A percentile compares a stretch with the other conserved stretches of the same genome.
Conservation (phyloP, 176 grass and related monocot species). For the Metroxylon sagu region DNA sequence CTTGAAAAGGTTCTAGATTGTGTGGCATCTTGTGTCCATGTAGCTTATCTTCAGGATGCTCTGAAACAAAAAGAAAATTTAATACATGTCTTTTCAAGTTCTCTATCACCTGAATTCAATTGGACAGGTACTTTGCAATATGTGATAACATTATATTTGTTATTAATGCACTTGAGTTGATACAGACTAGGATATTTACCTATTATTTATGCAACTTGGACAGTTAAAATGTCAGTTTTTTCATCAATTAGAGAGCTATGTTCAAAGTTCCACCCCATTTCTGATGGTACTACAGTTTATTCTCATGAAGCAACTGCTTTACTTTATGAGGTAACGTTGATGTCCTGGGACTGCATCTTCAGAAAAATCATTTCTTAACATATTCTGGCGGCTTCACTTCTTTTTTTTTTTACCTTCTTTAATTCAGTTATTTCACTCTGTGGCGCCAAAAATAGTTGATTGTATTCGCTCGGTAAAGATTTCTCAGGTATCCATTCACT, state of each 20-base stretch:
- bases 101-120: slow-evolving; percentile 61
- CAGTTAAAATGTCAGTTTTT: slow-evolving; percentile 88
- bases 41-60: slow-evolving; percentile 58
- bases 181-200: background rate
- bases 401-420: slow-evolving; percentile 19
- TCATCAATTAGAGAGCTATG: slow-evolving; percentile 79
- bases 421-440: slow-evolving; percentile 67
- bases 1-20: slow-evolving; percentile 83
- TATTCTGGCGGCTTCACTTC: background rate
- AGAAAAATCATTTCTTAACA: too few species aligned
- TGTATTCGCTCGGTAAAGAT: slow-evolving; percentile 68
- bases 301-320: slow-evolving; percentile 40
- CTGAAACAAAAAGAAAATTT: slow-evolving; percentile 52
- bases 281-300: slow-evolving; percentile 24
- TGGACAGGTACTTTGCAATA: slow-evolving; percentile 55
- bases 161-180: too few species aligned
- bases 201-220: slow-evolving; percentile 15
- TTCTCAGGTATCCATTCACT: slow-evolving; percentile 53
- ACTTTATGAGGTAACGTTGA: slow-evolving; percentile 51
- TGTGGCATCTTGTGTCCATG: slow-evolving; percentile 56
- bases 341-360: too few species aligned
- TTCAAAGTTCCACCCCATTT: slow-evolving; percentile 39
- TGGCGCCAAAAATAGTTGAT: slow-evolving; percentile 56
- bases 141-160: too few species aligned
- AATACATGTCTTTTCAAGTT: slow-evolving; percentile 59